Evolutionary conservation across 495 filamentous ascomycete species (phyloP).

Genomic region (Clohesyomyces aquaticus): DNA sequence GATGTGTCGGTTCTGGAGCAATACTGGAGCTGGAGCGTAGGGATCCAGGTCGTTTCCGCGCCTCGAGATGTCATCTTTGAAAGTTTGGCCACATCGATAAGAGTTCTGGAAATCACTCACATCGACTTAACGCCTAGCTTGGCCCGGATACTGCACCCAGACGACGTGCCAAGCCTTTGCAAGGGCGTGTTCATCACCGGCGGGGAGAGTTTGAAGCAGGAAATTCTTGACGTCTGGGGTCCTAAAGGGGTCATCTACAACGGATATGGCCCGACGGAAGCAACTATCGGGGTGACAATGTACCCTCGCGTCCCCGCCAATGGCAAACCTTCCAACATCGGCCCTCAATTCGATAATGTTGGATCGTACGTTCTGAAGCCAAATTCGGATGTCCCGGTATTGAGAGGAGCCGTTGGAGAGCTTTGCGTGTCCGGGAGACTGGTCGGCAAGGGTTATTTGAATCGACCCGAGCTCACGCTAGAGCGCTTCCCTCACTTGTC

Average conservation of each 20-base stretch:
- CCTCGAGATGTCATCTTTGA: conserved; percentile 78
- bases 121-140: conserved; percentile 79
- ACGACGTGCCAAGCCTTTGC: conserved; percentile 69
- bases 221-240: conserved; percentile 74
- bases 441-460: conserved; percentile 86
- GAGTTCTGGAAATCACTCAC: conserved; percentile 75
- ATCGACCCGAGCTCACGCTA: conserved; percentile 67
- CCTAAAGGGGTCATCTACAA: conserved; percentile 68
- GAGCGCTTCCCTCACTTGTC: conserved; percentile 65
- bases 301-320: conserved; percentile 70
- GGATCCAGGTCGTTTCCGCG: conserved; percentile 76
- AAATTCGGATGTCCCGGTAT: conserved; percentile 66
- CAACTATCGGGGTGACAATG: conserved; percentile 85
- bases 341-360: conserved; percentile 79
- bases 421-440: conserved; percentile 84
- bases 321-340: conserved; percentile 83
- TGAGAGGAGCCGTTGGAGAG: conserved; percentile 82
- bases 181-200: conserved; percentile 77
- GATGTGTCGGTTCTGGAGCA: conserved; percentile 87
- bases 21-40: conserved; percentile 87
- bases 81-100: conserved; percentile 72
- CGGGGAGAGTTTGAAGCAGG: conserved; percentile 71
- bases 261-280: conserved; percentile 84
- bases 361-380: conserved; percentile 77
- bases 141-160: conserved; percentile 62